phyloP scores from a whole-genome alignment of 805 yeast species.

The Hanseniaspora lachancei region DNA sequence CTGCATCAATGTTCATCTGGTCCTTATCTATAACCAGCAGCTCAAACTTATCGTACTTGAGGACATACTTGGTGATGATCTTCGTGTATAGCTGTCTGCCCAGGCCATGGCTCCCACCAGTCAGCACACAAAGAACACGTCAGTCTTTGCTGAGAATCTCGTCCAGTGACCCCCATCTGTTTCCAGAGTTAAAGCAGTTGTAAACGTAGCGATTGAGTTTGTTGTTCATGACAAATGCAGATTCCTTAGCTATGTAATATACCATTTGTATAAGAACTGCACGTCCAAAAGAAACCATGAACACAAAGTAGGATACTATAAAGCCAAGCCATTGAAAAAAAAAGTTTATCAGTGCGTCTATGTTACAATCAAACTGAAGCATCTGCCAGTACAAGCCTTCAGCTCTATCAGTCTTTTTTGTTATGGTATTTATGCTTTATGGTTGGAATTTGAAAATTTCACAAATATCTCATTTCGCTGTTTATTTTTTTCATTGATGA shows the following conservation, averaged over 20 bases:
- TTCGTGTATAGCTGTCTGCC: conserved; percentile 27
- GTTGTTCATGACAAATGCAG: background rate
- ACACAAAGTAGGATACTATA: background rate
- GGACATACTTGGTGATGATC: conserved; percentile 14
- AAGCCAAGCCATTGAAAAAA: background rate
- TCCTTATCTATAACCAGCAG: conserved; percentile 22
- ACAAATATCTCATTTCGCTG: too few species aligned
- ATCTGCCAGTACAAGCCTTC: too few species aligned
- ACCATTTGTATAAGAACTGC: background rate
- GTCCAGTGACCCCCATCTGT: background rate
- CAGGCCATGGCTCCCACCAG: conserved; percentile 37
- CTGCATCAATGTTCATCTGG: conserved; percentile 15
- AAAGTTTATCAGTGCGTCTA: background rate
- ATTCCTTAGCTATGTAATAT: background rate
- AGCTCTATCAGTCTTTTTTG: too few species aligned
- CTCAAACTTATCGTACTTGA: background rate
- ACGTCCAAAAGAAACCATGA: background rate
- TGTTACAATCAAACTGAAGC: background rate
- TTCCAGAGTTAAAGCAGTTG: background rate
- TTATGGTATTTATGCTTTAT: too few species aligned
- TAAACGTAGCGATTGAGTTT: background rate
- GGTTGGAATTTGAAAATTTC: too few species aligned
- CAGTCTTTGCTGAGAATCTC: background rate
- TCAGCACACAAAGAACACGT: conserved; percentile 20
- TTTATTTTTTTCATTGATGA: too few species aligned